phyloP scores from a whole-genome alignment of 108 stramenopile genomes.

The Chaetoceros muelleri region DNA sequence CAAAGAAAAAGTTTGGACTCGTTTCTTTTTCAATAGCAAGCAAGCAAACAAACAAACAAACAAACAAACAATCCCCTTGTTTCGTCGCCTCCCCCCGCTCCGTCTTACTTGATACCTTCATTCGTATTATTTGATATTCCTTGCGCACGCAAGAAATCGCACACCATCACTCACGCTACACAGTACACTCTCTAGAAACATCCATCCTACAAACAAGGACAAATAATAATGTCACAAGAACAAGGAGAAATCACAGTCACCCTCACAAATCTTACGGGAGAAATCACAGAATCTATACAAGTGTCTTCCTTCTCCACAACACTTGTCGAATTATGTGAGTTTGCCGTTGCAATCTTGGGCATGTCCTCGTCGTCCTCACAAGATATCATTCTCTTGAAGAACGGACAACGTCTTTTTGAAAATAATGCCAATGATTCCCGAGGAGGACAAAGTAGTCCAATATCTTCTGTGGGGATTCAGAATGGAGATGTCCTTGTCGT shows the following conservation, averaged over 20 bases:
- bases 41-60: no score
- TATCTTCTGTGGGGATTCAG: constrained; percentile 13
- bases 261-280: constrained; percentile 14
- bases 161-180: no score
- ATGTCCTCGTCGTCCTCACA: constrained; percentile 9
- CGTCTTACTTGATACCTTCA: no score
- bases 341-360: constrained; percentile 45
- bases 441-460: constrained; percentile 3
- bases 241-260: constrained; percentile 39
- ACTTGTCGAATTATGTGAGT: constrained; percentile 33
- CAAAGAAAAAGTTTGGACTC: no score
- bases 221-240: no score
- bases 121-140: no score
- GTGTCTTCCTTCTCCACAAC: constrained; percentile 24
- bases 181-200: no score
- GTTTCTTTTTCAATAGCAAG: no score
- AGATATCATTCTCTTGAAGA: constrained; percentile 24
- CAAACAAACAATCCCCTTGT: no score
- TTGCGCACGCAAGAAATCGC: no score
- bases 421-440: constrained; percentile 9
- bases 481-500: constrained; percentile 50
- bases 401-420: constrained; percentile 16
- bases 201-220: no score
- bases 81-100: no score
- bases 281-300: constrained; percentile 26